These are phyloP conservation scores for Meyerozyma smithsonii DNA, from an alignment of 1,139 yeast species.

Conservation along the genomic window DNA sequence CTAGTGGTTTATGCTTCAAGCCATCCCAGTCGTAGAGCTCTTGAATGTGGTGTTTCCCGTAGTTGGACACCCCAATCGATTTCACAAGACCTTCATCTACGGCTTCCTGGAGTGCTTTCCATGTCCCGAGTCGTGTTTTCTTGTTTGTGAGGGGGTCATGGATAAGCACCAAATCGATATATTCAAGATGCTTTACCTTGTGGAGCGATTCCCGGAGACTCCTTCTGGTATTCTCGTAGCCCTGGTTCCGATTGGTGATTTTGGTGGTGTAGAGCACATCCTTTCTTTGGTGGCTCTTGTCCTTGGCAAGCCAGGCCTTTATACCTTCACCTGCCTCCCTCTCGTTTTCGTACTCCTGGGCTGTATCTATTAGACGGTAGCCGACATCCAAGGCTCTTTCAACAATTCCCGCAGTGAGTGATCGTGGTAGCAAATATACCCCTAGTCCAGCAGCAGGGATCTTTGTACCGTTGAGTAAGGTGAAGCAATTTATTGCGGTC, in stretches of 20 bases:
- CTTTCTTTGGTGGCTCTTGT: constrained; percentile 6
- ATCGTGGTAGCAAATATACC: neutral
- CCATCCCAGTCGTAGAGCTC: constrained; percentile 30
- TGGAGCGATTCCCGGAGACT: neutral
- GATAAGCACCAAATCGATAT: constrained; percentile 46
- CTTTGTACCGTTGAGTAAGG: neutral
- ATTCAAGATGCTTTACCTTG: constrained; percentile 16
- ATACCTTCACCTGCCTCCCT: constrained; percentile 10
- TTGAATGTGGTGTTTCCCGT: constrained; percentile 53
- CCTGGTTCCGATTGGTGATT: constrained; percentile 3
- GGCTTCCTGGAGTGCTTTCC: constrained; percentile 61
- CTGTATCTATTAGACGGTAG: constrained; percentile 11
- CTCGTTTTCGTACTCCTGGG: constrained; percentile 10
- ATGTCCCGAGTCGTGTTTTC: constrained; percentile 34
- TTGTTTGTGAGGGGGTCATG: constrained; percentile 44
- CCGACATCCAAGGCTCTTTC: constrained; percentile 9
- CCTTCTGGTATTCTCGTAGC: neutral
- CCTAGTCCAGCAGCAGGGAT: neutral
- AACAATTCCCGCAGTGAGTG: constrained; percentile 6
- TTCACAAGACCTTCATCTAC: constrained; percentile 52
- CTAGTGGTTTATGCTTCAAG: neutral
- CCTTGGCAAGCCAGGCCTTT: constrained; percentile 1
- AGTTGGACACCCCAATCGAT: constrained; percentile 66
- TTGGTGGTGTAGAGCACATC: constrained; percentile 12
- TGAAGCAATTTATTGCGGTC: neutral